Evolutionary conservation across 1,284 basidiomycete genomes (phyloP).

Genomic region (Lentinus polychrous): DNA sequence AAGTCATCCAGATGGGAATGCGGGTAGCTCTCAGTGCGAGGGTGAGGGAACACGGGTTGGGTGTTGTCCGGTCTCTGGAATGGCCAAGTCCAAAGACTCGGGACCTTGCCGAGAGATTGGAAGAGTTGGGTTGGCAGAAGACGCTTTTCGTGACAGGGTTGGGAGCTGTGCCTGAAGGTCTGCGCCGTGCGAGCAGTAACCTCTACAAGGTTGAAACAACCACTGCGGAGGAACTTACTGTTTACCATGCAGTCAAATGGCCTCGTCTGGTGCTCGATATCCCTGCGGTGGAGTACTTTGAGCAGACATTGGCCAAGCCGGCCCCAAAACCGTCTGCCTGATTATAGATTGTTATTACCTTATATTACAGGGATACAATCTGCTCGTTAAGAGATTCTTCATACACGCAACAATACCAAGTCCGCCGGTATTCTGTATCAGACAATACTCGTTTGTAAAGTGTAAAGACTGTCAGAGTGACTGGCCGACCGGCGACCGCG

Average conservation of each 20-base stretch:
- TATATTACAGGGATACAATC: neutral
- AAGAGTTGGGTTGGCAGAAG: conserved; percentile 54
- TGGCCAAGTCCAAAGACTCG: conserved; percentile 70
- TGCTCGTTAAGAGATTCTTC: too few species aligned
- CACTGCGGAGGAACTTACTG: conserved; percentile 58
- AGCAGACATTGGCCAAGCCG: conserved; percentile 45
- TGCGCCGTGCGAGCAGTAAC: conserved; percentile 56
- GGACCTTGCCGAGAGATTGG: conserved; percentile 50
- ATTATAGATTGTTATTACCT: neutral
- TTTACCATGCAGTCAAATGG: conserved; percentile 79
- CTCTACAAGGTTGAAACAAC: conserved; percentile 57
- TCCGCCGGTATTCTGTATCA: too few species aligned
- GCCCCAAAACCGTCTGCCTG: neutral
- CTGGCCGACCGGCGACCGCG: too few species aligned
- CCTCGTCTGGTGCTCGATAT: conserved; percentile 64
- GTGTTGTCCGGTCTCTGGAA: conserved; percentile 66
- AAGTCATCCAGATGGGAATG: conserved; percentile 91
- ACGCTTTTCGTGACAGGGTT: conserved; percentile 70
- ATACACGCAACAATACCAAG: too few species aligned
- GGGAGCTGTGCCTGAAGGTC: conserved; percentile 42
- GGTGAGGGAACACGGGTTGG: conserved; percentile 67
- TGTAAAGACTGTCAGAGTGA: too few species aligned
- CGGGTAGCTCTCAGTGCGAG: conserved; percentile 82
- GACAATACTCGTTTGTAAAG: too few species aligned
- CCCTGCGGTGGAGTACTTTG: conserved; percentile 64